Base-by-base conservation (phyloP, 2,329 filamentous ascomycete genomes). In the Colletotrichum sp. region DNA sequence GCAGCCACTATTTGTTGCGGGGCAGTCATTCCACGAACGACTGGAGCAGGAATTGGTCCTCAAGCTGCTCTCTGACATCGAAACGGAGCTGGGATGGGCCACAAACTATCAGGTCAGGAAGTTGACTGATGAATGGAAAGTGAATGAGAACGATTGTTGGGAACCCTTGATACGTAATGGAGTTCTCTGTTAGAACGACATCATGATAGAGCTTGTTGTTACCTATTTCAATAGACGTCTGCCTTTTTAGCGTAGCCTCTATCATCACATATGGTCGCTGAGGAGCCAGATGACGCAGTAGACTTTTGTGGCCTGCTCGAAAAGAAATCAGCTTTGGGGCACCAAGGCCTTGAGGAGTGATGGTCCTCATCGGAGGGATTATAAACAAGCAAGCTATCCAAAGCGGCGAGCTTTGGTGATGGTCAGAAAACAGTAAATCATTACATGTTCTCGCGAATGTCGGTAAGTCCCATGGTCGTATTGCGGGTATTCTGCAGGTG, bases 11-110 rank as follows among this genome's bases (percentile, higher is more conserved):
- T 68, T 72, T 18, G 70, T 72, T 26, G 63, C 52, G 4, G 63
- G 70, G 5, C 52, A 68, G 24, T 67, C 70, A 3, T 72, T 92
- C 77, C 93, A 93, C 79, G 89, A 90, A 74, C 90, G 90, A 1
- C 86, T 89, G 18, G 89, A 93, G 72, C 89, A 91, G 18, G 83
- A 87, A 44, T 86, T 90, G 3, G 87, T 93, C 12, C 79, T 93
- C 49, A 85, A 88, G 15, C 81, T 93, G 49, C 82, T 94, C 24
- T 85, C 87, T 30, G 90, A 88, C 13, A 89, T 94, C 32, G 92
- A 94, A 81, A 84, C 83, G n/a, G 92, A 94, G 79, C 87, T 91
- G 55, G 92, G 92, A 3, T 93, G 91, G 88, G 90, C 91, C 4
- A 93, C 92, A 1, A 32, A 28, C 3, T 68, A 72, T 68, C 63